Evolutionary conservation across 202 grass and related monocot species (phyloP), one percentile per base, ranked within the genome.

Genomic region (Panicum virgatum): DNA sequence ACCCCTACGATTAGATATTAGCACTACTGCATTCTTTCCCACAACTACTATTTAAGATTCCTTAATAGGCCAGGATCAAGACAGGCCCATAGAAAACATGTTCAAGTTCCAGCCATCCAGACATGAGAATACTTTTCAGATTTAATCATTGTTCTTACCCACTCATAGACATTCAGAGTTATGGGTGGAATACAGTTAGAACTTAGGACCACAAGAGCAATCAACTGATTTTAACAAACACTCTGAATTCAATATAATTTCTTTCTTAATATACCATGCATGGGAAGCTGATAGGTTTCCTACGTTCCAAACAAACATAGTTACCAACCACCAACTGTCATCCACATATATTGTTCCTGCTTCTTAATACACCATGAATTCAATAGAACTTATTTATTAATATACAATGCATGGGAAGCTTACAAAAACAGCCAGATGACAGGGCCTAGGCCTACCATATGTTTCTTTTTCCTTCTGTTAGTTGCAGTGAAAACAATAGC

Each of bases 401-500:
- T 42, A 42, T 10, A 43, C 40, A 9, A 43, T 43, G 40, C 40
- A 34, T 43, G 40, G 9, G 40, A 43, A 43, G 40, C 9, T 57
- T 62, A 50, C 32, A 68, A 29, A 22, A 34, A 20, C 22, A 71
- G n/a, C 69, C 22, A 20, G 47, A 38, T 65, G 45, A 19, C 22
- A 60, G 60, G 51, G 57, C 32, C 69, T 46, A 65, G 51, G 57
- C 32, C 69, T 46, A 65, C 58, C 25, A 43, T 29, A 39, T 62
- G 58, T 23, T 68, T 67, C 46, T 61, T 42, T 59, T 80, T 44
- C 34, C 45, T 34, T 79, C 34, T 59, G 22, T 61, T 34, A 34
- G 32, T 34, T 52, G 23, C 38, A 57, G 22, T 6, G 64, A 18
- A n/a, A 63, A 67, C 39, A 34, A 34, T 34, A 34, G 32, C 32